Evolutionary conservation across 2,329 filamentous ascomycete species (phyloP).

Genomic region (Setomelanomma holmii): DNA sequence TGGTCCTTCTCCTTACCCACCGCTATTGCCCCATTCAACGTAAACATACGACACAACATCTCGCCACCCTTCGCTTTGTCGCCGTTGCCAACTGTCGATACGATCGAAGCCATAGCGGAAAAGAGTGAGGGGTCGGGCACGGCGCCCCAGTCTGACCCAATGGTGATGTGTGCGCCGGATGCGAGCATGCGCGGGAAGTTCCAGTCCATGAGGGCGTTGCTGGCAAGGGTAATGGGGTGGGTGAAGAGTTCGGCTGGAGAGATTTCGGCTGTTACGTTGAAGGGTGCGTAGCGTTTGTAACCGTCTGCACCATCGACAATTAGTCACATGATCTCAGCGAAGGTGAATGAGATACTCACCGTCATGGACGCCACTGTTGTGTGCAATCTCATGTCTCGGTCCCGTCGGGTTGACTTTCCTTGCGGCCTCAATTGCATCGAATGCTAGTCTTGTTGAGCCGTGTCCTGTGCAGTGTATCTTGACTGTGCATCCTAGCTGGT

Average conservation of each 20-base stretch:
- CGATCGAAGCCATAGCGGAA: constrained; percentile 14
- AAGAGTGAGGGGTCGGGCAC: constrained; percentile 24
- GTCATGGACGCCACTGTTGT: constrained; percentile 28
- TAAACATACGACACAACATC: constrained; percentile 31
- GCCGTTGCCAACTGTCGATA: constrained; percentile 16
- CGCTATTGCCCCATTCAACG: constrained; percentile 36
- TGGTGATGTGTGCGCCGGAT: constrained; percentile 35
- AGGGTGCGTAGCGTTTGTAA: constrained; percentile 31
- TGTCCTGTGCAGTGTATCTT: constrained; percentile 46
- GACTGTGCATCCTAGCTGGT: constrained; percentile 39
- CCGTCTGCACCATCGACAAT: constrained; percentile 24
- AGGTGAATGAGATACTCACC: constrained; percentile 19
- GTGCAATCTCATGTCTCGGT: constrained; percentile 45
- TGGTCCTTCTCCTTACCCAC: constrained; percentile 29
- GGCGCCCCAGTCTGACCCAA: constrained; percentile 36
- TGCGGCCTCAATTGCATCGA: constrained; percentile 38
- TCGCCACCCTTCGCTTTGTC: constrained; percentile 18
- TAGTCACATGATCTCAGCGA: not conserved
- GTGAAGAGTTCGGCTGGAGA: constrained; percentile 37
- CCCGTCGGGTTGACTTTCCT: constrained; percentile 32
- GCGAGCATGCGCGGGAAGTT: constrained; percentile 35
- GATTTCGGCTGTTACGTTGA: constrained; percentile 47
- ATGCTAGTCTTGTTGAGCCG: constrained; percentile 37
- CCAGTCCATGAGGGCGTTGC: constrained; percentile 29
- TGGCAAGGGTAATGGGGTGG: constrained; percentile 15